Conservation (phyloP, 352 stramenopile species). For the Pythium diclinum region DNA sequence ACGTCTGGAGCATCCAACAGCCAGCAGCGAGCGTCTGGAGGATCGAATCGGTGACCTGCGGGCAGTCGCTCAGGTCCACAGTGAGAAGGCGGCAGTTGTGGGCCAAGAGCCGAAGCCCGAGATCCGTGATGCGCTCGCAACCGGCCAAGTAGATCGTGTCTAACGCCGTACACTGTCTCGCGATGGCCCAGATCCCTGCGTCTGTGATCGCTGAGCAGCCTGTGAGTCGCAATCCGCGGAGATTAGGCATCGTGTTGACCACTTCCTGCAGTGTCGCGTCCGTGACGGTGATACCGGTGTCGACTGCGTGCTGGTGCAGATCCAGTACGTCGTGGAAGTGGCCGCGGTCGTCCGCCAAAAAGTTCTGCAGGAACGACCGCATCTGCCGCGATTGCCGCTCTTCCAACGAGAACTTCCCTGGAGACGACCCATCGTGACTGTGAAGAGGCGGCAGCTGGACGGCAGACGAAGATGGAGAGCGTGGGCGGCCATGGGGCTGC, state of each 20-base stretch:
- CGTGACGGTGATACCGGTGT: constrained; percentile 83
- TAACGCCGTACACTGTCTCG: constrained; percentile 64
- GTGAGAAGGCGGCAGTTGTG: constrained; percentile 81
- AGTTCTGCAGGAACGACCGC: constrained; percentile 90
- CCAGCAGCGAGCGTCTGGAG: constrained; percentile 86
- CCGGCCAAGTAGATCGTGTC: constrained; percentile 76
- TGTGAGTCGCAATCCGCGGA: constrained; percentile 64
- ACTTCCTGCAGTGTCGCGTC: constrained; percentile 91
- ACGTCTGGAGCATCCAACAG: constrained; percentile 79
- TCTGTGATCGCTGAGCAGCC: constrained; percentile 83
- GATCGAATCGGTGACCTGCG: constrained; percentile 76
- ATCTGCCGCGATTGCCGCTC: constrained; percentile 77
- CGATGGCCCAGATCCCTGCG: constrained; percentile 84
- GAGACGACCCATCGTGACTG: not conserved
- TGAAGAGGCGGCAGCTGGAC: not conserved
- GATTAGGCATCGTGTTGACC: constrained; percentile 59
- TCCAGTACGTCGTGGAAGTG: constrained; percentile 77
- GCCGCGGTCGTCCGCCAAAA: constrained; percentile 74
- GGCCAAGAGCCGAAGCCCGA: constrained; percentile 86
- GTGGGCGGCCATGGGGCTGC: not conserved
- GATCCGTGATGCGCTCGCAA: constrained; percentile 80
- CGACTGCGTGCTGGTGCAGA: constrained; percentile 80
- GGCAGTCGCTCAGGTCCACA: constrained; percentile 86
- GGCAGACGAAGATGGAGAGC: not conserved
- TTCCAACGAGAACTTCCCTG: constrained; percentile 36